A percentile compares a stretch with the other conserved stretches of the same genome.
Evolutionary conservation across 78 protist species (phyloP).

Genomic region (Dictyostelium citrinum): DNA sequence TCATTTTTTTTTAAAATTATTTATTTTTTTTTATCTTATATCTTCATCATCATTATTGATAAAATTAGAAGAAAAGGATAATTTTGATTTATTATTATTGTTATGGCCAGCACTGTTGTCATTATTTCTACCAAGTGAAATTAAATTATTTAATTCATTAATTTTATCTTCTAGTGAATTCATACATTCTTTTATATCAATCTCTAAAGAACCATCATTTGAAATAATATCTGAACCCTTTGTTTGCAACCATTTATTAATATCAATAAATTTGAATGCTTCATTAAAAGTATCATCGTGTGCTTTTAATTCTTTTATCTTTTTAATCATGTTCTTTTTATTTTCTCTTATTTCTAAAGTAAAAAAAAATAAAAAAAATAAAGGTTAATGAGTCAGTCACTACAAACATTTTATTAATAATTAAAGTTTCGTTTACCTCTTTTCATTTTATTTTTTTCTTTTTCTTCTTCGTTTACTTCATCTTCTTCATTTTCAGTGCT

Average conservation of each 20-base stretch:
- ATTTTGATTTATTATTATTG: not conserved
- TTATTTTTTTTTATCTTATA: not conserved
- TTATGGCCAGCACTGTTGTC: not conserved
- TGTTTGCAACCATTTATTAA: conserved; percentile 44
- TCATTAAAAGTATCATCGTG: conserved; percentile 48
- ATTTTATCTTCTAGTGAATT: not conserved
- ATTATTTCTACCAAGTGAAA: not conserved
- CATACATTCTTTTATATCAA: not conserved
- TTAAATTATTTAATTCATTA: conserved; percentile 3
- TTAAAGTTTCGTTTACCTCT: not conserved
- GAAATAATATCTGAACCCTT: conserved; percentile 41
- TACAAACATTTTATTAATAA: no score
- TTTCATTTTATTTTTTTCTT: not conserved
- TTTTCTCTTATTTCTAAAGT: not conserved
- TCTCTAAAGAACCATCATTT: not conserved
- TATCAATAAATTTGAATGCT: conserved; percentile 61
- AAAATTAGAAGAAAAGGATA: not conserved
- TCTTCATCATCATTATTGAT: not conserved
- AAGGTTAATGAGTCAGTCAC: not conserved
- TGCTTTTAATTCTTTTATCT: not conserved
- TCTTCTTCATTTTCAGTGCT: not conserved
- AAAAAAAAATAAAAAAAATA: not conserved
- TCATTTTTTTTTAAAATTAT: no score
- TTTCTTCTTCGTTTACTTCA: not conserved
- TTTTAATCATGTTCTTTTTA: conserved; percentile 23